Percentiles rank a stretch among this genome's conserved stretches.
Conservation (phyloP, 306 rosid species). For the Lithocarpus polystachyus region DNA sequence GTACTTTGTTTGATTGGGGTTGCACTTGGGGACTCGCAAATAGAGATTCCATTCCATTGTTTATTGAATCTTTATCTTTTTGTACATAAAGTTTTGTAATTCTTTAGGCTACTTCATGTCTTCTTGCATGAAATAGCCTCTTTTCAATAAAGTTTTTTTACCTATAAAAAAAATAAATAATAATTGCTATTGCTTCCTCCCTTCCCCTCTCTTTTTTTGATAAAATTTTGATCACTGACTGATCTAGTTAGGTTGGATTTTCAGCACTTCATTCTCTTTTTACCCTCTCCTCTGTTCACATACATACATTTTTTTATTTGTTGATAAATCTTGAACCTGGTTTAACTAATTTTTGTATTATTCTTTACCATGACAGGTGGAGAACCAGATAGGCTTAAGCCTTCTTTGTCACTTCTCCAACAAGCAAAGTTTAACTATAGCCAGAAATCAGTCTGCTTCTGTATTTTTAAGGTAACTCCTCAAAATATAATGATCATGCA, state of each 20-base stretch:
- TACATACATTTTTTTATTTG: not conserved
- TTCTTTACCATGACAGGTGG: constrained; percentile 59
- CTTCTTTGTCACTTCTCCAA: constrained; percentile 66
- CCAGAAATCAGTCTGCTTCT: constrained; percentile 67
- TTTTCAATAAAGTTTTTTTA: too few relatives aligned
- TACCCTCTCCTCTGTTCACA: not conserved
- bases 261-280: constrained; percentile 2
- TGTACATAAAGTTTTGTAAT: too few relatives aligned
- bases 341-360: not conserved
- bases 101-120: too few relatives aligned
- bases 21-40: too few relatives aligned
- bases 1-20: too few relatives aligned
- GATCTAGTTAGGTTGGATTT: not conserved
- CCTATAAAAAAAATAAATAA: too few relatives aligned
- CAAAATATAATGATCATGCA: constrained; percentile 12
- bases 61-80: too few relatives aligned
- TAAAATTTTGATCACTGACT: not conserved
- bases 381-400: constrained; percentile 65
- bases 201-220: not conserved
- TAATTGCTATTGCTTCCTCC: not conserved
- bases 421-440: constrained; percentile 52
- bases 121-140: too few relatives aligned
- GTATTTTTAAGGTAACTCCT: constrained; percentile 60
- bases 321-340: not conserved
- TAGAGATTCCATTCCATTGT: too few relatives aligned